Evolutionary conservation across 208 protist species (phyloP).

Genomic region (Trypanosoma theileri): DNA sequence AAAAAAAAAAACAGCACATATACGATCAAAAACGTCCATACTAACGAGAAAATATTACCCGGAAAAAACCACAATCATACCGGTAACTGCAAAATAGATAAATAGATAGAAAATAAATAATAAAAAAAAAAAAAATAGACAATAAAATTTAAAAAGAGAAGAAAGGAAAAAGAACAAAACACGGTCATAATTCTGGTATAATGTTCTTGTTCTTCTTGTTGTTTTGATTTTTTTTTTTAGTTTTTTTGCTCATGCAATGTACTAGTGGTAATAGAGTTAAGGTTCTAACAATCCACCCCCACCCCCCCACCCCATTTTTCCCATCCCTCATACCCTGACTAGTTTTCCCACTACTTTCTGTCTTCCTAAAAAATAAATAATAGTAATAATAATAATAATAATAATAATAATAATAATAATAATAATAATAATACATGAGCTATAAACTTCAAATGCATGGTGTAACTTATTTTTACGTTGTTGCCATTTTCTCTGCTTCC

Average conservation of each 20-base stretch:
- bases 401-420: not conserved
- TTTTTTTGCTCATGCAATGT: no score
- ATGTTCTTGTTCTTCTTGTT: conserved; percentile 1
- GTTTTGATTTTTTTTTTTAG: no score
- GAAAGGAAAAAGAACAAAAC: not conserved
- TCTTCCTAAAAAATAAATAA: not conserved
- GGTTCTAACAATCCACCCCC: no score
- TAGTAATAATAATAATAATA: not conserved
- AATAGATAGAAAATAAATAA: not conserved
- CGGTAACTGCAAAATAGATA: no score
- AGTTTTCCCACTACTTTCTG: no score
- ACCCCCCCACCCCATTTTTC: not conserved
- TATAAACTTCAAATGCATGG: not conserved
- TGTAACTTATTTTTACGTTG: no score
- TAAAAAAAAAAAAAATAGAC: conserved; percentile 17
- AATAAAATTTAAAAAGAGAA: not conserved
- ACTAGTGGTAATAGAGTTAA: no score
- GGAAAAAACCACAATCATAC: no score
- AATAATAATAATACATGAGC: not conserved
- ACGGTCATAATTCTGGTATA: not conserved
- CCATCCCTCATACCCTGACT: not conserved
- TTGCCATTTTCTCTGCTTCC: conserved; percentile 15
- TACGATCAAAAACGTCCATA: no score
- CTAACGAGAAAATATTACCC: no score
- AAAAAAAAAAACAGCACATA: no score